Conservation (phyloP, 1,284 basidiomycete species). For the Boletus coffeatus region DNA sequence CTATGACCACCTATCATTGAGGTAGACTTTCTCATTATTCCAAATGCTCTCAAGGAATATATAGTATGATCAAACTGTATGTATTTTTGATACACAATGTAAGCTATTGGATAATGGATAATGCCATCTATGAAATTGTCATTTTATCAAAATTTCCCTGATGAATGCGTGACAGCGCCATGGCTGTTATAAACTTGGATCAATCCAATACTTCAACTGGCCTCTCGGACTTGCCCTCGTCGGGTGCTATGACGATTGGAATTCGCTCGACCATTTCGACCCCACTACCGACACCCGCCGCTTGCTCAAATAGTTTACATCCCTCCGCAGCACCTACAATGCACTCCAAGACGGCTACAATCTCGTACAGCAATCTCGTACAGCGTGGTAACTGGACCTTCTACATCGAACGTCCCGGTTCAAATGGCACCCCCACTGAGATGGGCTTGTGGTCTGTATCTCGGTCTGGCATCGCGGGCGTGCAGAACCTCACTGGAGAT, state of each 20-base stretch:
- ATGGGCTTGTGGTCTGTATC: constrained; percentile 83
- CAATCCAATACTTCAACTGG: constrained; percentile 88
- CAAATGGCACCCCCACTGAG: constrained; percentile 73
- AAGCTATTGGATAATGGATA: too few species aligned
- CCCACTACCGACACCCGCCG: constrained; percentile 75
- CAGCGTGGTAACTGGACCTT: constrained; percentile 78
- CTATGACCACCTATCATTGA: too few species aligned
- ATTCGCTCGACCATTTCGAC: constrained; percentile 89
- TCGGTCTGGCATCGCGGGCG: constrained; percentile 51
- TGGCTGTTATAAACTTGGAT: constrained; percentile 86
- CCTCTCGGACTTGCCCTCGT: constrained; percentile 71
- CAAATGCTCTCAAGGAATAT: too few species aligned
- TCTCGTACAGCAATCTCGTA: too few species aligned
- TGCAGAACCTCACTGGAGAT: constrained; percentile 54
- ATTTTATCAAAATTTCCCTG: too few species aligned
- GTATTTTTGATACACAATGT: too few species aligned
- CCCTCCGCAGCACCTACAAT: constrained; percentile 69
- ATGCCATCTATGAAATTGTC: too few species aligned
- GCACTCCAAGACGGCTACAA: constrained; percentile 87
- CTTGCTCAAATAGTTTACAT: constrained; percentile 66
- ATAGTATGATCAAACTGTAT: too few species aligned
- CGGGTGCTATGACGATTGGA: constrained; percentile 85
- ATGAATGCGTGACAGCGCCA: constrained; percentile 78
- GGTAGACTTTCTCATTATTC: too few species aligned
- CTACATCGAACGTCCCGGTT: constrained; percentile 73